Percentiles rank a stretch among this genome's conserved stretches.
Conservation (phyloP, 169 alveolate genomes). For the Amoebophrya sp. region DNA sequence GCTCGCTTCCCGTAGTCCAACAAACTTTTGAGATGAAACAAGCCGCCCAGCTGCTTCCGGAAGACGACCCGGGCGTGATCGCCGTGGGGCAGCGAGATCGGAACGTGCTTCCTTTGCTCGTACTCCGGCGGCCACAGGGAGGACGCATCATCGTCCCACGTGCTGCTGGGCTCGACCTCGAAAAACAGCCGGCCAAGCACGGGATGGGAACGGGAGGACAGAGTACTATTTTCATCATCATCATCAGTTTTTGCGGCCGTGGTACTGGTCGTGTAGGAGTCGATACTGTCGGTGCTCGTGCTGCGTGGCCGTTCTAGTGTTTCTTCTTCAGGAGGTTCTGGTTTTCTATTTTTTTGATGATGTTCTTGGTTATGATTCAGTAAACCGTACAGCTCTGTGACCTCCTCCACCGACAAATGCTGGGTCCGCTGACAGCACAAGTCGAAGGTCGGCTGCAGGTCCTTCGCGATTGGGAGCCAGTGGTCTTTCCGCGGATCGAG, state of each 20-base stretch:
- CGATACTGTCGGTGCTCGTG: too few relatives aligned
- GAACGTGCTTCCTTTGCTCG: too few relatives aligned
- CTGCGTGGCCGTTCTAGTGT: too few relatives aligned
- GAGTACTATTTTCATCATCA: not conserved
- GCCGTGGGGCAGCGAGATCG: not conserved
- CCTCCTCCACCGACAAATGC: not conserved
- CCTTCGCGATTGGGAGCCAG: not conserved
- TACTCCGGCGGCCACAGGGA: too few relatives aligned
- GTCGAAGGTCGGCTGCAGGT: not conserved
- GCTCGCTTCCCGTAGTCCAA: not conserved
- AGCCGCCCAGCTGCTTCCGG: not conserved
- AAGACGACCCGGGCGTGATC: not conserved
- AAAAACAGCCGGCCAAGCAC: not conserved
- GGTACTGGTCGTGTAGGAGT: too few relatives aligned
- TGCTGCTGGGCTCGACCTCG: too few relatives aligned
- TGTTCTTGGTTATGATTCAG: not conserved
- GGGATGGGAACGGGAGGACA: too few relatives aligned
- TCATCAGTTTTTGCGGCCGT: not conserved
- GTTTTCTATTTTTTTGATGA: too few relatives aligned
- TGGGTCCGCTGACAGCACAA: not conserved
- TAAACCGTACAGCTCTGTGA: not conserved
- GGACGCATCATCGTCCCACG: too few relatives aligned
- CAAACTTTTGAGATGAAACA: not conserved
- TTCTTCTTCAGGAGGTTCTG: too few relatives aligned
- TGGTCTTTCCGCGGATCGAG: not conserved